Conservation (phyloP, 2,329 filamentous ascomycete species). For the Claviceps sp. region DNA sequence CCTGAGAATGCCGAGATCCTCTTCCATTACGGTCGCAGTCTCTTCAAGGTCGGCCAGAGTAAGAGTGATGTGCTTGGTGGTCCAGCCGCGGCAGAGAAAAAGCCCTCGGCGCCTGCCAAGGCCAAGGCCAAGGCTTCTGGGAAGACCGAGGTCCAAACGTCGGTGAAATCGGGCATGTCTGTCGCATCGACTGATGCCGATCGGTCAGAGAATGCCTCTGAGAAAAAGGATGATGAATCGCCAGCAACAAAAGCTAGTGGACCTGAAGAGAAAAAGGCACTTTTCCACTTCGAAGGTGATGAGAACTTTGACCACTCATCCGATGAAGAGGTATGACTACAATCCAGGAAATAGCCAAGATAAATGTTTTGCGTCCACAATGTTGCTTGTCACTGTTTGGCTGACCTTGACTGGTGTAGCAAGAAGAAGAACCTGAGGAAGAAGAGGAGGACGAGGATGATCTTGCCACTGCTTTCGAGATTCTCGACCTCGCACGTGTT, state of each 20-base stretch:
- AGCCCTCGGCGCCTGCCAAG: conserved; percentile 21
- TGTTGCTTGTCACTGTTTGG: background rate
- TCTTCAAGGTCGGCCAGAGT: conserved; percentile 87
- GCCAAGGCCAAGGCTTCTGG: conserved; percentile 28
- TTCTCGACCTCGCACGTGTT: conserved; percentile 67
- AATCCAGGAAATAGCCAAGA: background rate
- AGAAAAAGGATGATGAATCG: conserved; percentile 21
- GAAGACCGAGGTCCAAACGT: conserved; percentile 27
- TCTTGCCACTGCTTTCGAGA: conserved; percentile 66
- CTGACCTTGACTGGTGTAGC: conserved; percentile 11
- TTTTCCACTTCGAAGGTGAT: conserved; percentile 88
- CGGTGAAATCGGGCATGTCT: conserved; percentile 32
- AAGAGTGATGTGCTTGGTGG: conserved; percentile 92
- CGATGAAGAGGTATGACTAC: conserved; percentile 45
- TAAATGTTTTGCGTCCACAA: background rate
- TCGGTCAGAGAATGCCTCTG: conserved; percentile 26
- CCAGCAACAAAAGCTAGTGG: conserved; percentile 21
- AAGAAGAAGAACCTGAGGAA: conserved; percentile 22
- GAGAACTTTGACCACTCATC: conserved; percentile 85
- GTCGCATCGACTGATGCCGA: conserved; percentile 28
- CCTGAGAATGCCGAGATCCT: conserved; percentile 86
- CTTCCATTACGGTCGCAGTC: conserved; percentile 83
- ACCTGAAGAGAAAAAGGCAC: conserved; percentile 47
- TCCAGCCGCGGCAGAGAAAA: conserved; percentile 49
- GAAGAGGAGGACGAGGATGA: conserved; percentile 52